Evolutionary conservation across 2,329 filamentous ascomycete genomes (phyloP), one percentile per base, ranked within the genome.

Genomic region (Harringtonia lauricola): DNA sequence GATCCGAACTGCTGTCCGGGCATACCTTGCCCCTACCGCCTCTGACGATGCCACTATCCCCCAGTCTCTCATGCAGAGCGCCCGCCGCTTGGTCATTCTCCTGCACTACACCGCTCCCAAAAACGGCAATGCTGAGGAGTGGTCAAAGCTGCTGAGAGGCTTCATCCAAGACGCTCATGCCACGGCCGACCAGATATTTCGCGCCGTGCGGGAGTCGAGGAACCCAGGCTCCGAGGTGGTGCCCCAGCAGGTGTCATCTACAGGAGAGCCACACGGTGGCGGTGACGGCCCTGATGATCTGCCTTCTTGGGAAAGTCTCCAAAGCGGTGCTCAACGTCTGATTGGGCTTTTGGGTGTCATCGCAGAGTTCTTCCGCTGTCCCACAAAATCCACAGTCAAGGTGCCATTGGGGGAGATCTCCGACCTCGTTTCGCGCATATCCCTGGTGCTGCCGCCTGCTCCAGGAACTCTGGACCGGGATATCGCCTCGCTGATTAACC

Each of bases 81-180:
- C 85, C 14, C 76, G 80, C 37, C 74, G 70, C 22, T 62, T 95
- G 2, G 71, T 80, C 39, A 72, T 86, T 9, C 70, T 81, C n/a
- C 67, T 94, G 38, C 82, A 87, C 51, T 79, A 82, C 57, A 92
- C 86, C 42, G 83, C 86, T 2, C 79, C 86, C 7, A 95, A 95
- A 62, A 82, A 84, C 48, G 79, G 78, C 17, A 76, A 79, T 12
- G 74, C 75, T 19, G 81, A 86, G 19, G 87, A 94, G 60, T 95
- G 89, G 89, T 68, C 70, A 15, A 83, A 77, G 52, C 70, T 77
- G 15, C 64, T 89, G 37, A 72, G 73, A 38, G 65, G 67, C 8
- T 68, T 81, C 12, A 65, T 94, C 21, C 69, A 71, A 31, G 72
- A 76, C 31, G 71, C 80, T 15, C 88, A 95, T 54, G 62, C 65